Evolutionary conservation across 176 grass and related monocot genomes (phyloP).

Genomic region (Aegilops tauschii): DNA sequence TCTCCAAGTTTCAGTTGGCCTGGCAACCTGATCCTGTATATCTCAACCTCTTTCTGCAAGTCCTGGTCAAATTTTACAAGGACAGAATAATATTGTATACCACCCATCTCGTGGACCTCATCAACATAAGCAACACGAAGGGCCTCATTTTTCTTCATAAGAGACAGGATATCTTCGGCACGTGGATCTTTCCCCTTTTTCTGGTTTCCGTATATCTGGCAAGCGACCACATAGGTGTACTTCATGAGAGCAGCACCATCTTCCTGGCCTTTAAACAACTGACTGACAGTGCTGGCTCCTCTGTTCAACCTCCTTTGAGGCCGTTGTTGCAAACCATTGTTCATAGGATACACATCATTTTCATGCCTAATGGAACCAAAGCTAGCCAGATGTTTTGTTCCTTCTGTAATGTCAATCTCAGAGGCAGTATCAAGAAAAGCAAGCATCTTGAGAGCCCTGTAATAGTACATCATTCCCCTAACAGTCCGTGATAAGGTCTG

Average conservation of each 20-base stretch:
- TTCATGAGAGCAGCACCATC: slow-evolving; percentile 86
- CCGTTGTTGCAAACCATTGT: slow-evolving; percentile 41
- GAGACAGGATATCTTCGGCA: slow-evolving; percentile 78
- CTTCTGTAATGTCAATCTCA: slow-evolving; percentile 78
- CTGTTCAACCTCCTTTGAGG: slow-evolving; percentile 56
- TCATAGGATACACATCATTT: slow-evolving; percentile 46
- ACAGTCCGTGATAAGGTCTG: slow-evolving; percentile 88
- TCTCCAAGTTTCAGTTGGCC: slow-evolving; percentile 87
- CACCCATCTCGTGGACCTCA: slow-evolving; percentile 51
- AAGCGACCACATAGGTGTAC: slow-evolving; percentile 89
- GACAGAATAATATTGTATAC: slow-evolving; percentile 77
- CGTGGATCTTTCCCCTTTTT: slow-evolving; percentile 74
- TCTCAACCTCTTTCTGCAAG: slow-evolving; percentile 77
- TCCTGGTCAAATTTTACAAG: slow-evolving; percentile 85
- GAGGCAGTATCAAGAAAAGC: slow-evolving; percentile 92
- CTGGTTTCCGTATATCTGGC: slow-evolving; percentile 95
- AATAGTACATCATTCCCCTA: slow-evolving; percentile 99
- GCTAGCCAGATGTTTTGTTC: slow-evolving; percentile 65
- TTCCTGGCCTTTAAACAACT: slow-evolving; percentile 87
- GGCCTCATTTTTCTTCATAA: slow-evolving; percentile 93
- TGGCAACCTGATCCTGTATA: slow-evolving; percentile 88
- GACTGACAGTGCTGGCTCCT: slow-evolving; percentile 66
- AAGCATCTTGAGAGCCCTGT: slow-evolving; percentile 99
- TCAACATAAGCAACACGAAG: slow-evolving; percentile 95
- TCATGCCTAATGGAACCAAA: slow-evolving; percentile 76